Percentiles rank a stretch among this genome's conserved stretches.
phyloP scores from a whole-genome alignment of 768 basidiomycete genomes.

The Auriscalpium microsporum region DNA sequence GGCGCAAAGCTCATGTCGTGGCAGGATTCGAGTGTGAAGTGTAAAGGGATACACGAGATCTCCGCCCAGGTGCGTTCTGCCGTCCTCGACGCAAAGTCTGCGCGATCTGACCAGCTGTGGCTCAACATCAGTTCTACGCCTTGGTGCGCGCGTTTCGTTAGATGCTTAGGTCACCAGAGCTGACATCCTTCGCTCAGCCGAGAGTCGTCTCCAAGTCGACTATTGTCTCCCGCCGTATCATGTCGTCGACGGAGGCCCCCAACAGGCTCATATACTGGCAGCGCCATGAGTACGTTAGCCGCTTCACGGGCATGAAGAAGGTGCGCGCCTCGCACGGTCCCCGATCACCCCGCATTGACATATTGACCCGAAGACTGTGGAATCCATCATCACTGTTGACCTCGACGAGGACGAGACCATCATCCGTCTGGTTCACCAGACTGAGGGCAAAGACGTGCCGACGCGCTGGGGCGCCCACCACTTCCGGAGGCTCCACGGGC shows the following conservation, averaged over 20 bases:
- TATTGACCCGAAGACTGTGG: slow-evolving; percentile 34
- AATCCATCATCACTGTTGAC: slow-evolving; percentile 56
- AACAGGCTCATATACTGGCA: slow-evolving; percentile 55
- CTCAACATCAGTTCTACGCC: too few relatives aligned
- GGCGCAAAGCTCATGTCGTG: too few relatives aligned
- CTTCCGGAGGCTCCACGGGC: slow-evolving; percentile 43
- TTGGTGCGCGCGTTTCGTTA: too few relatives aligned
- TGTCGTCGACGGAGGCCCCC: slow-evolving; percentile 50
- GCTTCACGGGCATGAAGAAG: slow-evolving; percentile 43
- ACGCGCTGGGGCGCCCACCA: slow-evolving; percentile 37
- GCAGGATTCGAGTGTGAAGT: slow-evolving; percentile 6
- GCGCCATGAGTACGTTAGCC: slow-evolving; percentile 52
- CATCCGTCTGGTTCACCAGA: slow-evolving; percentile 46
- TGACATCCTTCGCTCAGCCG: slow-evolving; percentile 29
- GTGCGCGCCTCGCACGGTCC: slow-evolving; percentile 20
- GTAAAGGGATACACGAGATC: slow-evolving; percentile 16
- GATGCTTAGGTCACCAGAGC: too few relatives aligned
- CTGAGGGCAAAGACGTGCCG: slow-evolving; percentile 48
- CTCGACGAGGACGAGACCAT: slow-evolving; percentile 61
- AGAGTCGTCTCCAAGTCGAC: slow-evolving; percentile 46
- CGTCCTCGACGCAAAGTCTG: too few relatives aligned
- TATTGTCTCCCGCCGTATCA: slow-evolving; percentile 42
- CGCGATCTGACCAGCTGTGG: too few relatives aligned
- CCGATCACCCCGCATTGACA: neutral
- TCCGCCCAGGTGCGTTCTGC: slow-evolving; percentile 14